Evolutionary conservation across 306 rosid species (phyloP), one percentile per base, ranked within the genome.

Genomic region (Inga leiocalycina): DNA sequence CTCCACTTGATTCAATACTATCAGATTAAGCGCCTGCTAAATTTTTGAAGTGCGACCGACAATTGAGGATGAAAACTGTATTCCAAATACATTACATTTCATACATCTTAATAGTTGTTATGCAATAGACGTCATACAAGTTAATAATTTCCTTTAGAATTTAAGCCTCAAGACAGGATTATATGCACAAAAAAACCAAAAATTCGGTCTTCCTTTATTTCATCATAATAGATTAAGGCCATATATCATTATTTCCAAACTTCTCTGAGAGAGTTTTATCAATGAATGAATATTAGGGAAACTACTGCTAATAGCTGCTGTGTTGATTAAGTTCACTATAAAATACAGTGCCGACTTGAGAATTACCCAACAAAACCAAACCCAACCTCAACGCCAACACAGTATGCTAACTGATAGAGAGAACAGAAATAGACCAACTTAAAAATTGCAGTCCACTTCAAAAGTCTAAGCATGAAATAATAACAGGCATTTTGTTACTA

Each of bases 121-220:
- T 54, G 70, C 85, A 44, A 80, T 66, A 75, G 82, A 49, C 54
- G 13, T 48, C 16, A 3, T 2, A 13, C 14, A 49, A 14, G 4
- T 49, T 57, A 68, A 86, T 46, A 56, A 73, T 81, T 46, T 69
- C 48, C 69, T 65, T 20, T 22, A 44, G 52, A 54, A 77, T 72
- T 70, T 74, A 74, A 35, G 24, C 87, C 44, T 49, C 56, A 41
- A 77, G 57, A 65, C 59, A 73, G 81, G 84, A 74, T 68, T 11
- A 43, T 69, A 68, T 41, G 61, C 59, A 46, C 45, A 74, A 46
- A 54, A 84, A 4, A 56, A 71, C 85, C 46, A 74, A 45, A 3
- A 22, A 19, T 72, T 71, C 75, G 24, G 52, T 46, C 35, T 72
- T 49, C 30, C 49, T 57, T 59, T 46, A 49, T 83, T 68, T 83